Evolutionary conservation across 768 basidiomycete species (phyloP).

Genomic region (Lactifluus volemus): DNA sequence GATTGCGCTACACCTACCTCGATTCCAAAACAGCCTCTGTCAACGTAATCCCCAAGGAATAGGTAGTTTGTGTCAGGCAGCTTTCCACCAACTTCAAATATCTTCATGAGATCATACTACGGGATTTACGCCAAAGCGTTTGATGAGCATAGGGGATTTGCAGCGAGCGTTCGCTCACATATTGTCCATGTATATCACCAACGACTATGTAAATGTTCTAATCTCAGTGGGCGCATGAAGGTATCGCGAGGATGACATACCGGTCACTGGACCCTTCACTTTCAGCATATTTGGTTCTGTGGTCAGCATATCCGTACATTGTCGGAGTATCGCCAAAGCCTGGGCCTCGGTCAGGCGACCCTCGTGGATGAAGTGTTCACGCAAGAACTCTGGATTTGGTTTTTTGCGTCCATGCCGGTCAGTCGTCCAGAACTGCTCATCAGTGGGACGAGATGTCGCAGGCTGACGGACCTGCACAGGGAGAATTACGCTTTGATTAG

Average conservation of each 20-base stretch:
- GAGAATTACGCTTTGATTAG: neutral
- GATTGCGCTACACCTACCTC: constrained; percentile 34
- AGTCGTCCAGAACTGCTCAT: constrained; percentile 59
- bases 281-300: constrained; percentile 76
- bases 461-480: constrained; percentile 58
- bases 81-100: constrained; percentile 88
- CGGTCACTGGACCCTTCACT: constrained; percentile 83
- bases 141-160: neutral
- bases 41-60: constrained; percentile 93
- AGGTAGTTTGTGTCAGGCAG: constrained; percentile 75
- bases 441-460: constrained; percentile 51
- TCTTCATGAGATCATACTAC: constrained; percentile 94
- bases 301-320: constrained; percentile 53
- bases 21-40: constrained; percentile 82
- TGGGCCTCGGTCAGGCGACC: constrained; percentile 75
- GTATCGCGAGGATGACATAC: constrained; percentile 35
- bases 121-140: neutral
- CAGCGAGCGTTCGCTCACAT: constrained; percentile 39
- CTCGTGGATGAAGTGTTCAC: constrained; percentile 81
- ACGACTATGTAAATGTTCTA: constrained; percentile 48
- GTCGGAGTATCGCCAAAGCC: constrained; percentile 69
- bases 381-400: constrained; percentile 70
- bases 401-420: constrained; percentile 47
- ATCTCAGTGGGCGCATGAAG: neutral
- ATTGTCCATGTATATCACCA: constrained; percentile 96